phyloP scores from a whole-genome alignment of 2,329 filamentous ascomycete species.

The Fusarium equiseti region DNA sequence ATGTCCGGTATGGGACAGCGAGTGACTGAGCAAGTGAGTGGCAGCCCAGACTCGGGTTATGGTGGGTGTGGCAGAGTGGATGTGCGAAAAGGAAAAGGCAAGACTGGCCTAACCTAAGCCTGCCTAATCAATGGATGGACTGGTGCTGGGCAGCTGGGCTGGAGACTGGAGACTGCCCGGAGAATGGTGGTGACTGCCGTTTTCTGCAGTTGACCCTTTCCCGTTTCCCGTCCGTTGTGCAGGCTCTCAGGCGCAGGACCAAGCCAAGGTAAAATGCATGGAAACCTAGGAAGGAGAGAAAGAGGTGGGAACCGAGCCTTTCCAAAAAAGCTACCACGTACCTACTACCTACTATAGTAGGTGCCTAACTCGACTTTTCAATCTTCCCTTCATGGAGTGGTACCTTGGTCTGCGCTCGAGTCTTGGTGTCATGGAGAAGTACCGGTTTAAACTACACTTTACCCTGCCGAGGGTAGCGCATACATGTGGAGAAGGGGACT shows the following conservation, averaged over 20 bases:
- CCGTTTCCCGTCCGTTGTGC: slow-evolving; percentile 17
- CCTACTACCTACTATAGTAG: neutral
- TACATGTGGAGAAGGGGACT: slow-evolving; percentile 19
- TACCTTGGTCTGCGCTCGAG: neutral
- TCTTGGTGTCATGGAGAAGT: slow-evolving; percentile 6
- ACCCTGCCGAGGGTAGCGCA: slow-evolving; percentile 15
- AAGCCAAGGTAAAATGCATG: neutral
- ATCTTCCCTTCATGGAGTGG: neutral
- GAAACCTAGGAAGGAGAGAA: neutral
- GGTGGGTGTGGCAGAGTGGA: slow-evolving; percentile 1
- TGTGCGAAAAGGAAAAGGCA: neutral
- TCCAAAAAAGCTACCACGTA: neutral
- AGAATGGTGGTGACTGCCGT: slow-evolving; percentile 14
- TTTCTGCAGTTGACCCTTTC: slow-evolving; percentile 26
- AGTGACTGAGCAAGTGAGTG: neutral
- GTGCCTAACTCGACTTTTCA: neutral
- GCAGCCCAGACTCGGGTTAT: neutral
- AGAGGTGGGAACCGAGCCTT: neutral
- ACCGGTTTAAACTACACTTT: slow-evolving; percentile 5
- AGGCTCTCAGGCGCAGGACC: neutral
- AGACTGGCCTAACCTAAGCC: neutral
- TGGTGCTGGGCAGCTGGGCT: slow-evolving; percentile 8
- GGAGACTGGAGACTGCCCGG: neutral
- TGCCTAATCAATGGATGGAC: slow-evolving; percentile 3
- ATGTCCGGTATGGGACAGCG: neutral